Evolutionary conservation across 1,284 basidiomycete genomes (phyloP).

Genomic region (Mycena citricolor): DNA sequence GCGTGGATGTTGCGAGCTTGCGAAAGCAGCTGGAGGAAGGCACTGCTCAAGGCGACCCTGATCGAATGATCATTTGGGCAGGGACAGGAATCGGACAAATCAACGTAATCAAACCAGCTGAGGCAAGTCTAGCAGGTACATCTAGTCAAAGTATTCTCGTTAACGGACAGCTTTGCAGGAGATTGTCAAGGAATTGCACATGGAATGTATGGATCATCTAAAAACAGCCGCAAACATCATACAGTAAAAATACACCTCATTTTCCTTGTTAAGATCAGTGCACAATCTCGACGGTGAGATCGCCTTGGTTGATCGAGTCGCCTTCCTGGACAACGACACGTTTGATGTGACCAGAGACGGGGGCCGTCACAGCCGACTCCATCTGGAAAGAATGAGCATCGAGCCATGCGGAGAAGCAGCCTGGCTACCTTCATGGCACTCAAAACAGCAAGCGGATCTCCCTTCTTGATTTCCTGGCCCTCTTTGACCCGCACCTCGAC

Average conservation of each 20-base stretch:
- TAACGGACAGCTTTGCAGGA: conserved; percentile 35
- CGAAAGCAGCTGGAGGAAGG: conserved; percentile 47
- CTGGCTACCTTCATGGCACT: conserved; percentile 84
- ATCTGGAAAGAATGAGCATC: conserved; percentile 55
- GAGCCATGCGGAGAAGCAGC: conserved; percentile 20
- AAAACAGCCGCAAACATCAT: conserved; percentile 22
- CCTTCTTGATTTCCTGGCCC: conserved; percentile 95
- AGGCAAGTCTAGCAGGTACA: conserved; percentile 41
- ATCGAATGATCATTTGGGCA: conserved; percentile 65
- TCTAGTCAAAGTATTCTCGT: not conserved
- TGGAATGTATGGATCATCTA: conserved; percentile 41
- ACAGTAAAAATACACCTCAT: conserved; percentile 10
- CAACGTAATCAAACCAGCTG: conserved; percentile 52
- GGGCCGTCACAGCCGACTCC: conserved; percentile 95
- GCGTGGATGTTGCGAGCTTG: conserved; percentile 45
- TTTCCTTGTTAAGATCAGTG: too few species aligned
- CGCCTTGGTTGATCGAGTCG: conserved; percentile 87
- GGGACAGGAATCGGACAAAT: conserved; percentile 67
- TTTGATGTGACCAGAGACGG: conserved; percentile 93
- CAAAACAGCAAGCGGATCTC: conserved; percentile 88
- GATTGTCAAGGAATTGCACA: conserved; percentile 49
- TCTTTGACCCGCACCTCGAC: conserved; percentile 98
- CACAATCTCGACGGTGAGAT: conserved; percentile 82
- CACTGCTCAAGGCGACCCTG: conserved; percentile 42
- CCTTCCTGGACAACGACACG: conserved; percentile 88